A percentile compares a stretch with the other conserved stretches of the same genome.
Conservation (phyloP, 2,329 filamentous ascomycete genomes). For the Monilinia vaccinii-corymbosi region DNA sequence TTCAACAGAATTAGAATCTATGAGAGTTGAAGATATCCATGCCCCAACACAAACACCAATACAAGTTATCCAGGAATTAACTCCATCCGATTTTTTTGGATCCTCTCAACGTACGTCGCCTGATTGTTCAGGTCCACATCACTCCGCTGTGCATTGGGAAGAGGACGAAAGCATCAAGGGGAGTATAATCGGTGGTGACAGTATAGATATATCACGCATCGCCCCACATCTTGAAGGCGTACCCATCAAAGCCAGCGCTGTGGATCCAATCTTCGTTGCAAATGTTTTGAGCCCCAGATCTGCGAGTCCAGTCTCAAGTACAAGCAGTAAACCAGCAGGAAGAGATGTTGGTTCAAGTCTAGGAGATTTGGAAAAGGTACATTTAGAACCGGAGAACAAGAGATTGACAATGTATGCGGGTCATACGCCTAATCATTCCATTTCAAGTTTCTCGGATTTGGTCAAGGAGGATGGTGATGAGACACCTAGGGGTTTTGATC, state of each 20-base stretch:
- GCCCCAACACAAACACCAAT: conserved; percentile 23
- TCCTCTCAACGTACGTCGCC: neutral
- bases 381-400: conserved; percentile 33
- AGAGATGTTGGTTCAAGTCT: conserved; percentile 8
- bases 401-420: conserved; percentile 54
- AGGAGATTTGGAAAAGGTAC: conserved; percentile 12
- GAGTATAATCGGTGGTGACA: conserved; percentile 17
- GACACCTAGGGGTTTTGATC: conserved; percentile 20
- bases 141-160: conserved; percentile 5
- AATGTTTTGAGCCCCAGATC: conserved; percentile 23
- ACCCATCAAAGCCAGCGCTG: conserved; percentile 43
- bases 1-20: conserved; percentile 14
- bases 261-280: conserved; percentile 31
- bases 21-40: conserved; percentile 25
- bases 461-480: conserved; percentile 19
- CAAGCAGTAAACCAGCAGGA: conserved; percentile 16
- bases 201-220: conserved; percentile 49
- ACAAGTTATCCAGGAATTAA: conserved; percentile 27
- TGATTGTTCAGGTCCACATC: conserved; percentile 10
- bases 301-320: conserved; percentile 23
- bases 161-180: neutral
- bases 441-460: conserved; percentile 41
- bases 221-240: conserved; percentile 53
- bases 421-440: conserved; percentile 50
- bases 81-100: conserved; percentile 25